These are phyloP conservation scores for Mycena galericulata DNA, from an alignment of 768 basidiomycete genomes.

Conservation along the genomic window DNA sequence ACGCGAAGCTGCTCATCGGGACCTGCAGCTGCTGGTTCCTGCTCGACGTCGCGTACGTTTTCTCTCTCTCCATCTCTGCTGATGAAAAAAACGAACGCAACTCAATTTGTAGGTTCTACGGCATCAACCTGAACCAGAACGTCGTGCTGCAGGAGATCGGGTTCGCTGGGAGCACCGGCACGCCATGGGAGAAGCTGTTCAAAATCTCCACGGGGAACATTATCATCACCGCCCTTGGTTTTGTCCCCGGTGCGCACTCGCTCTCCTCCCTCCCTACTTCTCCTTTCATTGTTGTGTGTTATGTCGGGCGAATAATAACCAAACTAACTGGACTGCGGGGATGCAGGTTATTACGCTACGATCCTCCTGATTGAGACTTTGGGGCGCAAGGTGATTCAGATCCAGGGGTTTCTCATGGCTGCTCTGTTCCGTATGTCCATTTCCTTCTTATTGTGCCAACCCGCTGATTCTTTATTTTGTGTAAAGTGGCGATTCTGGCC, in stretches of 20 bases:
- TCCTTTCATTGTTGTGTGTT: no score
- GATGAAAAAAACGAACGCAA: background rate
- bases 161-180: constrained; percentile 67
- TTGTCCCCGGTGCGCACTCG: constrained; percentile 69
- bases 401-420: constrained; percentile 79
- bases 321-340: background rate
- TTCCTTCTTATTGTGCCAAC: background rate
- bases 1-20: constrained; percentile 74
- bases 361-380: constrained; percentile 78
- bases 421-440: constrained; percentile 68
- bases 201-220: constrained; percentile 75
- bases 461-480: background rate
- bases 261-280: background rate
- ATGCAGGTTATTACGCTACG: constrained; percentile 74
- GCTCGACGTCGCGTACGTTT: constrained; percentile 73
- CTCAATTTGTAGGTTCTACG: constrained; percentile 75
- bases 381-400: constrained; percentile 81
- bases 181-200: constrained; percentile 75
- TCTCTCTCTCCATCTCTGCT: background rate
- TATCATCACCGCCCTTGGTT: constrained; percentile 74
- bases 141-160: constrained; percentile 83
- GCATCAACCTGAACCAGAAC: constrained; percentile 79
- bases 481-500: constrained; percentile 74
- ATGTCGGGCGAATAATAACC: no score
- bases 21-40: constrained; percentile 82